phyloP scores from a whole-genome alignment of 225 moss, liverwort and hornwort species.

The Bryum argenteum region DNA sequence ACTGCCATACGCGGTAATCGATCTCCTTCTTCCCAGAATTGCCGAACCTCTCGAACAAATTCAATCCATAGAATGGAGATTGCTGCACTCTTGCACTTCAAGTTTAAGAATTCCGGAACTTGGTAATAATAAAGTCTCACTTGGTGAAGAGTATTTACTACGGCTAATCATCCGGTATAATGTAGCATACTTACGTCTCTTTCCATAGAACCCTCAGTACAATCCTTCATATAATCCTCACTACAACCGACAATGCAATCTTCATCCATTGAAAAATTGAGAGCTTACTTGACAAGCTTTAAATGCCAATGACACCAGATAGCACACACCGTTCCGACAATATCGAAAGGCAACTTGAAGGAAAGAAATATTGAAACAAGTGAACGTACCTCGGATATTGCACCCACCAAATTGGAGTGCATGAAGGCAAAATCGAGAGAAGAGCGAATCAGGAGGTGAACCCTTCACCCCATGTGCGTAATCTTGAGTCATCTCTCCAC shows the following conservation, averaged over 20 bases:
- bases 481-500: conserved; percentile 53
- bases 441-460: conserved; percentile 82
- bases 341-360: neutral
- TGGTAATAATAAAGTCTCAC: neutral
- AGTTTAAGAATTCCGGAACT: conserved; percentile 26
- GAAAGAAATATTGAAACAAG: neutral
- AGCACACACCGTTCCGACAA: too few relatives aligned
- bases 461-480: conserved; percentile 76
- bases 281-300: neutral
- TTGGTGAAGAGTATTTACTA: neutral
- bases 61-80: conserved; percentile 94
- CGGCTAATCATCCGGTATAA: too few relatives aligned
- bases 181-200: neutral
- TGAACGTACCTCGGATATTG: conserved; percentile 78
- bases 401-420: conserved; percentile 81
- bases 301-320: neutral
- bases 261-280: neutral
- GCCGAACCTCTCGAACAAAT: conserved; percentile 92
- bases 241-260: neutral
- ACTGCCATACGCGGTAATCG: conserved; percentile 75
- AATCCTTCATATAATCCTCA: neutral
- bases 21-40: conserved; percentile 87
- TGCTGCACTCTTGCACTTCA: conserved; percentile 55
- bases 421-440: conserved; percentile 84
- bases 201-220: neutral